phyloP scores from a whole-genome alignment of 2,329 filamentous ascomycete genomes.

The Colletotrichum tanaceti region DNA sequence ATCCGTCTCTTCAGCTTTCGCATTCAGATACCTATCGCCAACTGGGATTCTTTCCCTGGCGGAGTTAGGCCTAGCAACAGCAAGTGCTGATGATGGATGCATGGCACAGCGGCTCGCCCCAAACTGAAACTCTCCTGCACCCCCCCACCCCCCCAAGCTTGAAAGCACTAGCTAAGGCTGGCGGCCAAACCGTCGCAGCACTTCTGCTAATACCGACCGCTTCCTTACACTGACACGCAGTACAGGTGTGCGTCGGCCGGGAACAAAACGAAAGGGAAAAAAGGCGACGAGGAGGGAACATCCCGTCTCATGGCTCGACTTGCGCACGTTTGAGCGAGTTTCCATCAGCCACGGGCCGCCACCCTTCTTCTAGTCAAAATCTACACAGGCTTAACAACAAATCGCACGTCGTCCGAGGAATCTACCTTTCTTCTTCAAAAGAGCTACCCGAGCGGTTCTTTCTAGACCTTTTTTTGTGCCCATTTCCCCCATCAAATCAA shows the following conservation, averaged over 20 bases:
- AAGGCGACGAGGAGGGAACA: conserved; percentile 33
- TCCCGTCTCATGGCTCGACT: conserved; percentile 29
- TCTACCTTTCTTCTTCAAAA: neutral
- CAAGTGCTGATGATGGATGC: too few species aligned
- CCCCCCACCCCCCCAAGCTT: neutral
- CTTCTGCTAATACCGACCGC: conserved; percentile 5
- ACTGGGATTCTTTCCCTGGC: neutral
- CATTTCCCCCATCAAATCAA: neutral
- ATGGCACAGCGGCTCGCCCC: conserved; percentile 12
- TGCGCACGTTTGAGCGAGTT: conserved; percentile 59
- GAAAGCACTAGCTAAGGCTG: neutral
- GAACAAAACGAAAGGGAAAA: neutral
- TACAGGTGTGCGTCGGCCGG: neutral
- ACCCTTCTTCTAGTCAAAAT: conserved; percentile 6
- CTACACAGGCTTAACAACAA: too few species aligned
- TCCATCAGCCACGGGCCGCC: conserved; percentile 41
- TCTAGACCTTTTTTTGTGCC: neutral
- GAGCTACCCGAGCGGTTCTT: neutral
- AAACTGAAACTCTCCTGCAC: conserved; percentile 13
- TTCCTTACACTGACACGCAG: conserved; percentile 32
- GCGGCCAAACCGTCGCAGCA: neutral
- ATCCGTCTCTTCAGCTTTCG: neutral
- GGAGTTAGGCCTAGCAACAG: neutral
- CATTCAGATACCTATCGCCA: neutral
- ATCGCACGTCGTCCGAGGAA: neutral